phyloP scores from a whole-genome alignment of 1,284 basidiomycete species.

The Takashimella koratensis region DNA sequence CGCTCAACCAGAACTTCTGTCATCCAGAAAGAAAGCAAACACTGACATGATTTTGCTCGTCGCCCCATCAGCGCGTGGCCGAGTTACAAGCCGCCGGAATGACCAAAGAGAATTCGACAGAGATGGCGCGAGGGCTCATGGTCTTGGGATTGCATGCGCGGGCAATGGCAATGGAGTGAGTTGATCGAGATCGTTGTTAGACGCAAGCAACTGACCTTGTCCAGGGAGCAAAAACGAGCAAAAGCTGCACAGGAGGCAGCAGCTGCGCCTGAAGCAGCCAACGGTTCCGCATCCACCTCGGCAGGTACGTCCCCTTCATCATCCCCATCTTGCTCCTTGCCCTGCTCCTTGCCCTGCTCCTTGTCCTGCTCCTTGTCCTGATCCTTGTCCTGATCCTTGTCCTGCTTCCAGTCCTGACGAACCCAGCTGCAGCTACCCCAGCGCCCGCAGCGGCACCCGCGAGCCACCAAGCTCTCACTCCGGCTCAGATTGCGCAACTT shows the following conservation, averaged over 20 bases:
- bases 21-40: slow-evolving; percentile 3
- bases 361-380: too few species aligned
- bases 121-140: slow-evolving; percentile 31
- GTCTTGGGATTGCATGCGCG: slow-evolving; percentile 37
- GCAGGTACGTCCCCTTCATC: not conserved
- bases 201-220: too few species aligned
- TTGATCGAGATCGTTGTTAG: not conserved
- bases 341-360: too few species aligned
- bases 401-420: not conserved
- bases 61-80: slow-evolving; percentile 36
- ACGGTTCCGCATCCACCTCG: not conserved
- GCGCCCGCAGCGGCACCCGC: slow-evolving; percentile 18
- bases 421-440: slow-evolving; percentile 13
- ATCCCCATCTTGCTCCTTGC: too few species aligned
- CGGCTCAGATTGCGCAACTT: slow-evolving; percentile 77
- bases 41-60: slow-evolving; percentile 1
- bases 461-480: slow-evolving; percentile 58
- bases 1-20: slow-evolving; percentile 1
- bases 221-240: slow-evolving; percentile 14
- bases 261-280: slow-evolving; percentile 5
- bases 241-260: slow-evolving; percentile 12
- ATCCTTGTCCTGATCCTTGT: too few species aligned
- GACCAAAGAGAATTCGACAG: slow-evolving; percentile 38
- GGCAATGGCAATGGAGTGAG: slow-evolving; percentile 34
- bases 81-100: slow-evolving; percentile 39